Percentiles rank a stretch among this genome's conserved stretches.
These are phyloP conservation scores for Russula griseocarnosa DNA, from an alignment of 768 basidiomycete genomes.

Conservation along the genomic window DNA sequence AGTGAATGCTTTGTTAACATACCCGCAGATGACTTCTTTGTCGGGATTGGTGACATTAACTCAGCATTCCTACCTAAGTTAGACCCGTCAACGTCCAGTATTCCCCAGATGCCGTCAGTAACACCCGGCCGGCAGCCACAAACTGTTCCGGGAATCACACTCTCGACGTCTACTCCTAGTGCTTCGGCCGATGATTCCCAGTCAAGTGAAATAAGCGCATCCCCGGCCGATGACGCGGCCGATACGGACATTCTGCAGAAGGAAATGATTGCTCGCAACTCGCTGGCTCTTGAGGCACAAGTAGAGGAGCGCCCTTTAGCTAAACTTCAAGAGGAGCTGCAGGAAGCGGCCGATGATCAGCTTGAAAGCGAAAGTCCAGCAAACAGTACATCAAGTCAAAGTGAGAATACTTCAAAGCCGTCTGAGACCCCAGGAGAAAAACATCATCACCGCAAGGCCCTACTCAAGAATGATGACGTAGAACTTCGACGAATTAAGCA, in stretches of 20 bases:
- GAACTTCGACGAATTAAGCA: conserved; percentile 76
- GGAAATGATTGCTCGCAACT: conserved; percentile 64
- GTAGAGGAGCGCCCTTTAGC: conserved; percentile 83
- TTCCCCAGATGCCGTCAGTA: conserved; percentile 30
- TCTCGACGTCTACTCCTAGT: conserved; percentile 12
- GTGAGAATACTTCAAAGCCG: conserved; percentile 11
- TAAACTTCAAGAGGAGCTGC: conserved; percentile 77
- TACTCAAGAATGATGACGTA: conserved; percentile 82
- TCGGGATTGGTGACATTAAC: conserved; percentile 98
- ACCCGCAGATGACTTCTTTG: conserved; percentile 86
- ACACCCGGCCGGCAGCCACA: not conserved
- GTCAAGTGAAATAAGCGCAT: conserved; percentile 16
- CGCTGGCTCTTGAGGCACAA: conserved; percentile 75
- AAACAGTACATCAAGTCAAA: conserved; percentile 5
- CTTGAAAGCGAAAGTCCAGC: conserved; percentile 2
- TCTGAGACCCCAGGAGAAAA: conserved; percentile 40
- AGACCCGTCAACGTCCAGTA: conserved; percentile 46
- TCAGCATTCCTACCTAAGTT: conserved; percentile 86
- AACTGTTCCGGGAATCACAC: conserved; percentile 1
- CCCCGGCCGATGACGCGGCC: conserved; percentile 34
- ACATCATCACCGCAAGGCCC: conserved; percentile 57
- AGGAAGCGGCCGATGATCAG: conserved; percentile 42
- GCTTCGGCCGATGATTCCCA: not conserved
- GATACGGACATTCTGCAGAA: conserved; percentile 47
- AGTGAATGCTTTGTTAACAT: conserved; percentile 27